Percentiles rank a stretch among this genome's conserved stretches.
Evolutionary conservation across 352 stramenopile species (phyloP).

Genomic region (Globisporangium megalacanthum): DNA sequence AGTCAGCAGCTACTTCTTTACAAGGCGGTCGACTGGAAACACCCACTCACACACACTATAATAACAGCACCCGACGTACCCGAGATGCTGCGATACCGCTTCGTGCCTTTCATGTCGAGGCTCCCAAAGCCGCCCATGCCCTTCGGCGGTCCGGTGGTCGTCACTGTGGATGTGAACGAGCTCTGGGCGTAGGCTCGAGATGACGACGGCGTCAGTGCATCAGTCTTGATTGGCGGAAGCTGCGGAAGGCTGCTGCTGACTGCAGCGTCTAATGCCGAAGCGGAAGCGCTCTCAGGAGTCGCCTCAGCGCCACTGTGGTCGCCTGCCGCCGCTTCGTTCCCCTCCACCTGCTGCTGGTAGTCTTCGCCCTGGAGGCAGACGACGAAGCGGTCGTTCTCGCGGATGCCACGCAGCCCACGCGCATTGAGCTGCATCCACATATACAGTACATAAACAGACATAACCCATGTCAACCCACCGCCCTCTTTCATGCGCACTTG

Average conservation of each 20-base stretch:
- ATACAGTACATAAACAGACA: background rate
- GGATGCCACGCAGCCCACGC: slow-evolving; percentile 62
- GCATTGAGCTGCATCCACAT: slow-evolving; percentile 42
- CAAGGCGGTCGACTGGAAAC: background rate
- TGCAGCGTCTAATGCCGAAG: background rate
- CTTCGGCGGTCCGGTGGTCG: slow-evolving; percentile 15
- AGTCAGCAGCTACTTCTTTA: background rate
- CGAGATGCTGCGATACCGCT: slow-evolving; percentile 71
- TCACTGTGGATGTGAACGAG: background rate
- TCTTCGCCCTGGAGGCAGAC: slow-evolving; percentile 65
- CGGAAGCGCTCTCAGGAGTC: background rate
- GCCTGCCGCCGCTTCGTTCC: background rate
- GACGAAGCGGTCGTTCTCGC: slow-evolving; percentile 75
- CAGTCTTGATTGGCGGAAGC: background rate
- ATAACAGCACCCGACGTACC: slow-evolving; percentile 5
- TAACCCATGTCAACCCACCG: too few species aligned
- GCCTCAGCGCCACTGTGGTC: background rate
- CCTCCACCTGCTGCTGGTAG: slow-evolving; percentile 40
- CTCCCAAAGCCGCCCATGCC: slow-evolving; percentile 20
- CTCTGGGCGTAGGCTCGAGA: slow-evolving; percentile 11
- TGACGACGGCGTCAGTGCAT: background rate
- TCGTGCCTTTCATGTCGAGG: slow-evolving; percentile 54
- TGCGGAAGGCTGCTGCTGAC: slow-evolving; percentile 1
- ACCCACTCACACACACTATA: background rate
- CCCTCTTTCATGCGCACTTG: too few species aligned